These are phyloP conservation scores for Saccharum spontaneum DNA, from an alignment of 176 grass and related monocot species.

Conservation along the genomic window DNA sequence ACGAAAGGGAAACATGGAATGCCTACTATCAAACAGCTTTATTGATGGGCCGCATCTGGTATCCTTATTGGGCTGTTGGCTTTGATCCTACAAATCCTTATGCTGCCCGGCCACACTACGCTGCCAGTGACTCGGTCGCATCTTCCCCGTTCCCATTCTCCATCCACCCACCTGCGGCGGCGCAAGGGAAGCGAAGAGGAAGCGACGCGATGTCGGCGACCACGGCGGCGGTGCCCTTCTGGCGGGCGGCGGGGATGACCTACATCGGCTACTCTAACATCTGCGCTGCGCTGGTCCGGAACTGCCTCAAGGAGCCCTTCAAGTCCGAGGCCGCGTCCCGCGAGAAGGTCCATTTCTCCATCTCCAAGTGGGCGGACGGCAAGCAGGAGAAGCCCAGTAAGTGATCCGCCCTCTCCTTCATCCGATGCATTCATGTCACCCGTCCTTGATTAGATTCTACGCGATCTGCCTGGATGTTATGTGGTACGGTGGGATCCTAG, in stretches of 20 bases:
- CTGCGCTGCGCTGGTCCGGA: conserved; percentile 84
- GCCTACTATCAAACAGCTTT: too few relatives aligned
- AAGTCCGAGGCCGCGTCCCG: conserved; percentile 63
- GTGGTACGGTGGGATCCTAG: conserved; percentile 1
- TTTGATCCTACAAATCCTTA: not conserved
- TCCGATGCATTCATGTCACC: not conserved
- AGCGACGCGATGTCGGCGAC: conserved; percentile 46
- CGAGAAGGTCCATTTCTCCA: conserved; percentile 98
- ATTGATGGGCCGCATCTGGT: not conserved
- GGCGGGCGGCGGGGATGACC: conserved; percentile 87
- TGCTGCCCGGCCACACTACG: not conserved
- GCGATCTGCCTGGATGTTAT: not conserved
- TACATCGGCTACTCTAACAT: conserved; percentile 99
- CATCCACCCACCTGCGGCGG: conserved; percentile 17
- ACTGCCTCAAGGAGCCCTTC: conserved; percentile 91
- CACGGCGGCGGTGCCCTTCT: conserved; percentile 83
- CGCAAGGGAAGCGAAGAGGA: conserved; percentile 6
- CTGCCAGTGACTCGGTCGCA: not conserved
- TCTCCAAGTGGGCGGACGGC: conserved; percentile 73
- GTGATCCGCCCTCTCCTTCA: not conserved
- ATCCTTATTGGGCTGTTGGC: not conserved
- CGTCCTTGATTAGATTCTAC: not conserved
- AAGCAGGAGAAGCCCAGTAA: conserved; percentile 87
- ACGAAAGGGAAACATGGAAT: too few relatives aligned
- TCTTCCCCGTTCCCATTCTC: not conserved